Base-by-base conservation (phyloP, 1,139 yeast genomes). In the Debaryomyces coudertii region DNA sequence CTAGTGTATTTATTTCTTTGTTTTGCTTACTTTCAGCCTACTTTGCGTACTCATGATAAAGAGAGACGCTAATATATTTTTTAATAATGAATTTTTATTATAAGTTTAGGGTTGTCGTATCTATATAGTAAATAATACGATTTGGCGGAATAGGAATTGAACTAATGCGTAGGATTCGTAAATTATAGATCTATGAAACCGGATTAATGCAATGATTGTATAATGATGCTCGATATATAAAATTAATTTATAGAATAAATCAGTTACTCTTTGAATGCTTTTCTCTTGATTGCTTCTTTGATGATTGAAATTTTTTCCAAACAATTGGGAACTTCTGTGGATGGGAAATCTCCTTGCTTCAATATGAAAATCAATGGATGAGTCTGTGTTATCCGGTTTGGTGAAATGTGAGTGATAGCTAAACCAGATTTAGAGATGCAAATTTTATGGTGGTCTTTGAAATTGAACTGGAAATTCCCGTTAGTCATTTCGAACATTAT, bases 401-500 rank as follows among this genome's bases (percentile, higher is more conserved):
- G 90, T 9, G 95, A 87, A 47, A 92, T 84, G 57, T 90, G 90
- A 31, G 96, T 89, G 33, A 92, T 77, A 39, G 83, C 83, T 53
- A 79, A 76, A 15, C 96, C 97, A 46, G 81, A 75, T 55, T 85
- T 85, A 39, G 93, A 85, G 36, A 92, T 66, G 52, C 95, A 85
- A 48, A 92, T 71, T 68, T 93, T 93, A 68, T 87, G 92, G 62
- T 93, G 99, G 68, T 93, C 99, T 61, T 87, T 87, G 68, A 93
- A 93, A 68, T 93, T 93, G 70, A 90, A 90, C 66, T 93, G 99
- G 68, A 87, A 83, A 40, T 90, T 85, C 16, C 97, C 97, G 62
- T 90, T 90, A 61, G 96, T 89, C 73, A 93, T 72, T 65, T 90
- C 95, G 71, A 95, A 93, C 95, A 92, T 87, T 47, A 90, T 90